Conservation (phyloP, 805 yeast genomes). For the Yamadazyma insecticola region DNA sequence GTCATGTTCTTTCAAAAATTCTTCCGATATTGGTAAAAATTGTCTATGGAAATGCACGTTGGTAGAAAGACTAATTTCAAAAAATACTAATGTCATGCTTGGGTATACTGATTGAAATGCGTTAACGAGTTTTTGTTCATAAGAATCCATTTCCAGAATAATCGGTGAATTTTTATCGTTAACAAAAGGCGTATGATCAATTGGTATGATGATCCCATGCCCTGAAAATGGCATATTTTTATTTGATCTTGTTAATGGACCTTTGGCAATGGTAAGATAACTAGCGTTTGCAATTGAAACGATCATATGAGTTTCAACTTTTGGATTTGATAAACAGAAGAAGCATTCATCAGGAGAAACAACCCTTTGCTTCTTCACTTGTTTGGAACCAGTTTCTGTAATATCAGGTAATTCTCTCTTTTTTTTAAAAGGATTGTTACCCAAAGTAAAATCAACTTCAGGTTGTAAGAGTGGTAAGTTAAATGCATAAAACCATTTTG, state of each 20-base stretch:
- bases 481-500: constrained; percentile 75
- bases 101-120: constrained; percentile 39
- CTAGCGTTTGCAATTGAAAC: constrained; percentile 63
- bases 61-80: constrained; percentile 60
- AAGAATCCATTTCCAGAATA: constrained; percentile 41
- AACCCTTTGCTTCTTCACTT: constrained; percentile 28
- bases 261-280: constrained; percentile 78
- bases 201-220: constrained; percentile 76
- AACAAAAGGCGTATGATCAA: constrained; percentile 56
- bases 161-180: constrained; percentile 21
- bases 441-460: constrained; percentile 8
- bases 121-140: constrained; percentile 43
- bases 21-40: constrained; percentile 59
- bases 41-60: constrained; percentile 78
- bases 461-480: constrained; percentile 14
- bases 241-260: constrained; percentile 64
- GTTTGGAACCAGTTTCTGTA: constrained; percentile 9
- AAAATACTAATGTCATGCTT: constrained; percentile 53
- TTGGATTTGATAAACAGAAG: constrained; percentile 79
- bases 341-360: constrained; percentile 66
- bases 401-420: constrained; percentile 8
- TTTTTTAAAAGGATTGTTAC: constrained; percentile 25
- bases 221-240: constrained; percentile 59
- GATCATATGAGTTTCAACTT: constrained; percentile 74
- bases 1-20: constrained; percentile 27